Evolutionary conservation across 805 yeast genomes (phyloP).

Genomic region (Saccharomycopsis microspora): DNA sequence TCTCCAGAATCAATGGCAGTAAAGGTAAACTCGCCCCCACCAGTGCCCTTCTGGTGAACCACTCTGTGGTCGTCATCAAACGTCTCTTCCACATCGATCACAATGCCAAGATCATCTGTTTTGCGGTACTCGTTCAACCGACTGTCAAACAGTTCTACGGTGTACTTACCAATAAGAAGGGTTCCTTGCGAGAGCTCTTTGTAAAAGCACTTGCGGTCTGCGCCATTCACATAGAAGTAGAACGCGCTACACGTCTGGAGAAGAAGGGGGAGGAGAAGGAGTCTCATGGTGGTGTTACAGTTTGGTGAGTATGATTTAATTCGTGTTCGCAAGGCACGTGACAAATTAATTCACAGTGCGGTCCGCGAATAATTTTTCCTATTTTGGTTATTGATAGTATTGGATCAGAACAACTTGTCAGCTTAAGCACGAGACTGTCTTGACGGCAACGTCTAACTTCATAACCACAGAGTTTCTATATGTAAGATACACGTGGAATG

Average conservation of each 20-base stretch:
- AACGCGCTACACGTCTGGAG: conserved; percentile 24
- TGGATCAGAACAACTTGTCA: too few species aligned
- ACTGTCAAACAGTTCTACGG: conserved; percentile 33
- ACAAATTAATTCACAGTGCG: neutral
- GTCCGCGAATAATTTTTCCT: neutral
- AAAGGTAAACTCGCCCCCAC: conserved; percentile 61
- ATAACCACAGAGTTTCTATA: too few species aligned
- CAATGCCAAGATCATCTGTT: conserved; percentile 27
- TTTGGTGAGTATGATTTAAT: neutral
- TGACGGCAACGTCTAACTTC: too few species aligned
- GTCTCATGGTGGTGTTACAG: neutral
- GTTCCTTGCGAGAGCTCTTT: conserved; percentile 42
- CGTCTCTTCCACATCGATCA: conserved; percentile 45
- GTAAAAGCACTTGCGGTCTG: conserved; percentile 43
- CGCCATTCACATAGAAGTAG: conserved; percentile 41
- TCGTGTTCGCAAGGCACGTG: too few species aligned
- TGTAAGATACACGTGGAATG: too few species aligned
- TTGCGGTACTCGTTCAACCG: conserved; percentile 25
- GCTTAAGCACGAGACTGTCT: too few species aligned
- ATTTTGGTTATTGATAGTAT: neutral
- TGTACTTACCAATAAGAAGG: conserved; percentile 37
- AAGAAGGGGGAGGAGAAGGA: conserved; percentile 2
- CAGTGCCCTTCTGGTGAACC: conserved; percentile 53
- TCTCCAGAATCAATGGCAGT: conserved; percentile 69
- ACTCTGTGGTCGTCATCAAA: conserved; percentile 72